phyloP scores from a whole-genome alignment of 768 basidiomycete genomes.

The Boletus pseudopeckii region DNA sequence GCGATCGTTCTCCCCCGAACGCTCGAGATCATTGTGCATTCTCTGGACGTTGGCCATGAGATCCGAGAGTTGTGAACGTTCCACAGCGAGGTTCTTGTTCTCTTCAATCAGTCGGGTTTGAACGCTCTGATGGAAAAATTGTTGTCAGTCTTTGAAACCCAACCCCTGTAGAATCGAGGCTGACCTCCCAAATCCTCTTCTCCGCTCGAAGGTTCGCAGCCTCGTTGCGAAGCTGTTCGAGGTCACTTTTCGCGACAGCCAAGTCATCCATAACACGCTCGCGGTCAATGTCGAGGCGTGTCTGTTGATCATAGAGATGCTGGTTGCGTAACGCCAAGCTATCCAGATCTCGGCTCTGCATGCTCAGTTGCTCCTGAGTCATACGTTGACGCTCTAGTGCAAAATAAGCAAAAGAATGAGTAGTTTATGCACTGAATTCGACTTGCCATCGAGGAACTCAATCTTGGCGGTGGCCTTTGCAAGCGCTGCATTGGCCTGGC shows the following conservation, averaged over 20 bases:
- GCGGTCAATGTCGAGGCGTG: slow-evolving; percentile 71
- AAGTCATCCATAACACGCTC: slow-evolving; percentile 67
- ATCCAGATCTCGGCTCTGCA: slow-evolving; percentile 64
- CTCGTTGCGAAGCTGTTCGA: slow-evolving; percentile 83
- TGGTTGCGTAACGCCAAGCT: slow-evolving; percentile 66
- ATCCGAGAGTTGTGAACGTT: slow-evolving; percentile 82
- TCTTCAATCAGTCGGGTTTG: slow-evolving; percentile 82
- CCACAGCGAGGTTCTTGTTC: slow-evolving; percentile 73
- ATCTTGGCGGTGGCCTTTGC: slow-evolving; percentile 84
- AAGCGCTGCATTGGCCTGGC: slow-evolving; percentile 58
- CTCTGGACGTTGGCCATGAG: slow-evolving; percentile 87
- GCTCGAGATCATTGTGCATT: slow-evolving; percentile 86
- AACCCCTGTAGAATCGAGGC: slow-evolving; percentile 13
- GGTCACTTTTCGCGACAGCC: slow-evolving; percentile 49
- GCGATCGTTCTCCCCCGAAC: slow-evolving; percentile 79
- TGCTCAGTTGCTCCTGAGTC: slow-evolving; percentile 62
- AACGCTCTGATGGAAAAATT: slow-evolving; percentile 51
- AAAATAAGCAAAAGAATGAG: neutral
- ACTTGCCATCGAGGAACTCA: slow-evolving; percentile 72
- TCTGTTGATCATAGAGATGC: slow-evolving; percentile 70
- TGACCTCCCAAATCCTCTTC: slow-evolving; percentile 90
- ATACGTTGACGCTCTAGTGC: slow-evolving; percentile 63
- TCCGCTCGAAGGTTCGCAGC: slow-evolving; percentile 86
- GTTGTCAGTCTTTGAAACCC: neutral
- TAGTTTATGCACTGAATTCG: neutral